phyloP scores from a whole-genome alignment of 2,329 filamentous ascomycete species.

The Penicillium griseofulvum region DNA sequence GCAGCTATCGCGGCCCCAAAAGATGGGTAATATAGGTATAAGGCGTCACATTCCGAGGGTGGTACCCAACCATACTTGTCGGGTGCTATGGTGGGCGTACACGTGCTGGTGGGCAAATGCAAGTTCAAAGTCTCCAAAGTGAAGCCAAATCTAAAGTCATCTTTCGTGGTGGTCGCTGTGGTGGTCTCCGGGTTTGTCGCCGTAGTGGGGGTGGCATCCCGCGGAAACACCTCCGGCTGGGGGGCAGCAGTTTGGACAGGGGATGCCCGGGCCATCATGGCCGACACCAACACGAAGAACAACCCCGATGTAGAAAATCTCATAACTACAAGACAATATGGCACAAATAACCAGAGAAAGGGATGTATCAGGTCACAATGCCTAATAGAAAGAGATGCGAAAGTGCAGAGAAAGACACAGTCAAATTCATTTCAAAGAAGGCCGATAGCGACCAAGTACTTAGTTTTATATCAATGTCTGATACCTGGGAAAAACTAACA shows the following conservation, averaged over 20 bases:
- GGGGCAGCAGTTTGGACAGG: neutral
- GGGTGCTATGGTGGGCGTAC: conserved; percentile 19
- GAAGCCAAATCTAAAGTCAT: neutral
- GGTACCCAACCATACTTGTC: conserved; percentile 26
- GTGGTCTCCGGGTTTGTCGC: neutral
- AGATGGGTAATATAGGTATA: conserved; percentile 36
- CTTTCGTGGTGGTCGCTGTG: neutral
- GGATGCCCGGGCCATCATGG: neutral
- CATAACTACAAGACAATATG: neutral
- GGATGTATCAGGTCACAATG: neutral
- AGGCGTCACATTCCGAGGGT: conserved; percentile 13
- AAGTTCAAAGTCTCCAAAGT: neutral
- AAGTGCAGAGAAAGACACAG: neutral
- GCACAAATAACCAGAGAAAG: neutral
- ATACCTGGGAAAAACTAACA: neutral
- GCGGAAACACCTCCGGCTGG: neutral
- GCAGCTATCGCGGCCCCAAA: conserved; percentile 38
- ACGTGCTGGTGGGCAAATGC: conserved; percentile 12
- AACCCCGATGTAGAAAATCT: neutral
- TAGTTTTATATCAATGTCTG: conserved; percentile 1
- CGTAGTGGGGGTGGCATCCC: neutral
- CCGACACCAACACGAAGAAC: neutral
- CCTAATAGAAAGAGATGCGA: neutral
- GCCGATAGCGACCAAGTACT: neutral
- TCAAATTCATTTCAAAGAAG: neutral